Percentiles rank a stretch among this genome's conserved stretches.
Evolutionary conservation across 73 alveolate species (phyloP).

Genomic region (Durusdinium trenchii): DNA sequence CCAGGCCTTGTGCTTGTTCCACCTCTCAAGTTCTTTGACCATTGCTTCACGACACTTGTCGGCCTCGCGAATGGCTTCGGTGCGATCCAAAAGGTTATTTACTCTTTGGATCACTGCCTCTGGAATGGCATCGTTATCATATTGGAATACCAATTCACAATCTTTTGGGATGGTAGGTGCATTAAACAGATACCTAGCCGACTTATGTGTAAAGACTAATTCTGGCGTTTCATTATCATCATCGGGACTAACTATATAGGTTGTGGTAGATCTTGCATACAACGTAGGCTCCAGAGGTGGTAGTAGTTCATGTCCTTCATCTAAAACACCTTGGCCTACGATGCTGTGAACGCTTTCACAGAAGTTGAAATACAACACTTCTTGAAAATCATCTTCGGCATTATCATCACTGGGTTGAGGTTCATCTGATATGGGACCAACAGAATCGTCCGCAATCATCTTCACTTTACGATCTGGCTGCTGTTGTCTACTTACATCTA

Average conservation of each 20-base stretch:
- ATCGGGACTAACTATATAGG: neutral
- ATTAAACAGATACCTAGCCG: no score
- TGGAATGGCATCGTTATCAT: neutral
- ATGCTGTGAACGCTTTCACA: no score
- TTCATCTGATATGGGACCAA: neutral
- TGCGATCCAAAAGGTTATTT: neutral
- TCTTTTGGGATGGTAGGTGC: no score
- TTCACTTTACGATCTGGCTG: no score
- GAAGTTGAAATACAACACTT: neutral
- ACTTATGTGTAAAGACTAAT: neutral
- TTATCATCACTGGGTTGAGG: neutral
- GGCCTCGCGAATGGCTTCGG: neutral
- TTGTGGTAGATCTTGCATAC: no score
- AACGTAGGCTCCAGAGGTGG: no score
- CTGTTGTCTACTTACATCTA: neutral
- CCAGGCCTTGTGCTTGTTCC: conserved; percentile 23
- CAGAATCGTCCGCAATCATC: neutral
- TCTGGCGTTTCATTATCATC: neutral
- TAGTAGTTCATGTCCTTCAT: no score
- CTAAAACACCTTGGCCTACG: no score
- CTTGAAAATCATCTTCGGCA: neutral
- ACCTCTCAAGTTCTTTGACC: neutral
- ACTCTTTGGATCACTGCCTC: neutral
- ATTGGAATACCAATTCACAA: neutral
- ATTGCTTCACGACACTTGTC: neutral